A percentile compares a stretch with the other conserved stretches of the same genome.
These are phyloP conservation scores for Gossypium schwendimanii DNA, from an alignment of 441 rosid genomes.

Conservation along the genomic window DNA sequence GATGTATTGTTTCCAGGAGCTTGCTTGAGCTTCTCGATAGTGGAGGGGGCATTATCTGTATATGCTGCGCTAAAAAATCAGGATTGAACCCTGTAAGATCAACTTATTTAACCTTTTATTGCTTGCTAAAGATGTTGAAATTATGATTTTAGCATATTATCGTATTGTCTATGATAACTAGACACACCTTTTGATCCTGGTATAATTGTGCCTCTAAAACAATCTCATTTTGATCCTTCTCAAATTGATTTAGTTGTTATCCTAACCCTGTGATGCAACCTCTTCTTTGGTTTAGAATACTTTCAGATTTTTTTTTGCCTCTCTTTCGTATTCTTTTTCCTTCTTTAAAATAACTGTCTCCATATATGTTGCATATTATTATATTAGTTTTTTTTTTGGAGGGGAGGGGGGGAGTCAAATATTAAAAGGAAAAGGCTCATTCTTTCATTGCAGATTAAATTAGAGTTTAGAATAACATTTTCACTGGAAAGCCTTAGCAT, in stretches of 20 bases:
- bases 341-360: background rate
- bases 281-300: background rate
- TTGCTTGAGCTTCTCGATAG: conserved; percentile 58
- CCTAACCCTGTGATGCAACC: background rate
- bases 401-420: background rate
- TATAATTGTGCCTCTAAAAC: background rate
- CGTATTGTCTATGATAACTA: background rate
- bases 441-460: background rate
- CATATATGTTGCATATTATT: background rate
- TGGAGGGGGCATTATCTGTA: conserved; percentile 59
- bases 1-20: conserved; percentile 59
- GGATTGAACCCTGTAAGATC: conserved; percentile 45
- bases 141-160: background rate
- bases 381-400: background rate
- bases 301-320: background rate
- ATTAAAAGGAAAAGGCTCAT: background rate
- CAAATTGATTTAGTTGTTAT: background rate
- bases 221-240: background rate
- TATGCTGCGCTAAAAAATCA: conserved; percentile 42
- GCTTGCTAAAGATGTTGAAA: background rate
- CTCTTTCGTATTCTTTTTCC: background rate
- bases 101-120: background rate
- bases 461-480: background rate
- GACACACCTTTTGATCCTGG: background rate
- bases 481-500: background rate